Conservation (phyloP, 2,329 filamentous ascomycete species). For the Epichloe elymi region DNA sequence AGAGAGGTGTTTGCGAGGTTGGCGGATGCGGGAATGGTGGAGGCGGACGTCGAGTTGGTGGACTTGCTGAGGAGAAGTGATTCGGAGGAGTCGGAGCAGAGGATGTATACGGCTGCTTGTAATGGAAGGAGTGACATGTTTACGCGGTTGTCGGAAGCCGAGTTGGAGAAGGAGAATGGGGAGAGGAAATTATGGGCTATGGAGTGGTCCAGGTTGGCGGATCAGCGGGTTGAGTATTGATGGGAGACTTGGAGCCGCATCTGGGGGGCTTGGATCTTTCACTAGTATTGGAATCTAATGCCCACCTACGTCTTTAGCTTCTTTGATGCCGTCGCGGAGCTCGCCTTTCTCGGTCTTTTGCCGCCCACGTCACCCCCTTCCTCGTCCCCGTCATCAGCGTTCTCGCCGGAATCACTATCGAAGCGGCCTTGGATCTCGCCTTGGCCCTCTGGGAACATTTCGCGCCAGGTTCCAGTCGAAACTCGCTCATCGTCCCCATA, state of each 20-base stretch:
- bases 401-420: constrained; percentile 20
- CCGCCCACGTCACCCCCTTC: constrained; percentile 4
- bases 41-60: constrained; percentile 17
- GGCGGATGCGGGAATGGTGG: constrained; percentile 10
- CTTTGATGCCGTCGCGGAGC: constrained; percentile 7
- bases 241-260: neutral
- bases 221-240: constrained; percentile 12
- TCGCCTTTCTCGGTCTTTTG: constrained; percentile 13
- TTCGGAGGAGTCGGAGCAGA: constrained; percentile 12
- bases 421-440: constrained; percentile 28
- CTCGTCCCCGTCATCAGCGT: constrained; percentile 18
- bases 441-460: constrained; percentile 26
- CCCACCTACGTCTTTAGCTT: constrained; percentile 14
- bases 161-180: constrained; percentile 11
- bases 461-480: constrained; percentile 43
- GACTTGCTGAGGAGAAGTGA: constrained; percentile 12
- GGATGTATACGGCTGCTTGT: constrained; percentile 15
- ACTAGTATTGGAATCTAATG: neutral
- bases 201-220: constrained; percentile 22
- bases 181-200: constrained; percentile 18
- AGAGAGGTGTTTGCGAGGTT: constrained; percentile 11
- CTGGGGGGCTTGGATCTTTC: neutral
- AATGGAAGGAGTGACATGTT: constrained; percentile 15
- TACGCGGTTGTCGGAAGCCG: constrained; percentile 16
- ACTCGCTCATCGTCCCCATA: constrained; percentile 51